Evolutionary conservation across 2,329 filamentous ascomycete species (phyloP).

Genomic region (Calonectria pseudoreteaudii): DNA sequence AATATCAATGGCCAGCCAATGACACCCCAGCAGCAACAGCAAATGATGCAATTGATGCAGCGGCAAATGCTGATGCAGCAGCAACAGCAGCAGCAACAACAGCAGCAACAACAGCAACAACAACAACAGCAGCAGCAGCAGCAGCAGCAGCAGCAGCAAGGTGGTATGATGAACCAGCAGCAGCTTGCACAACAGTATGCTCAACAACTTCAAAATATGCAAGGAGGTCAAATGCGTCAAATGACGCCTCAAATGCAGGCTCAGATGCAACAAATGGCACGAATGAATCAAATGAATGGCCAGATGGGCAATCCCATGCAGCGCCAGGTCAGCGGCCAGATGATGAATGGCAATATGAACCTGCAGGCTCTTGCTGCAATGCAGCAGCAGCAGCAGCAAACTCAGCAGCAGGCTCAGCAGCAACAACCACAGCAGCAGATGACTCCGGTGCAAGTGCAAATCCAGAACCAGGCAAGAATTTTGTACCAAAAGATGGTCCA

Average conservation of each 20-base stretch:
- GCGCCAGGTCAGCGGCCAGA: constrained; percentile 48
- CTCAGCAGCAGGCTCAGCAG: constrained; percentile 47
- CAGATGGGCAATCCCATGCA: constrained; percentile 47
- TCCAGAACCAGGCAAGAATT: constrained; percentile 48
- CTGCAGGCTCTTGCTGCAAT: constrained; percentile 55
- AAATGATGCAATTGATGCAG: constrained; percentile 53
- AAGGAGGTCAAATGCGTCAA: constrained; percentile 48
- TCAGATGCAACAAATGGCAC: constrained; percentile 51
- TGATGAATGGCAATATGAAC: constrained; percentile 55
- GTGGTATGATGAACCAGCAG: constrained; percentile 56
- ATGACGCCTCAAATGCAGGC: constrained; percentile 51
- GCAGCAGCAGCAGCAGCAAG: constrained; percentile 48
- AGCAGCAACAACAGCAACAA: constrained; percentile 50
- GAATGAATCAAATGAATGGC: constrained; percentile 50
- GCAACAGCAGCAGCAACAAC: constrained; percentile 50
- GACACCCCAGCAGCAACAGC: constrained; percentile 52
- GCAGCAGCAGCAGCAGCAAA: constrained; percentile 51
- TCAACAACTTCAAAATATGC: constrained; percentile 57
- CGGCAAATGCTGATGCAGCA: constrained; percentile 54
- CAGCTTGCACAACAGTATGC: constrained; percentile 58
- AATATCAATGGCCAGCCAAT: constrained; percentile 53
- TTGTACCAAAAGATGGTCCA: constrained; percentile 56
- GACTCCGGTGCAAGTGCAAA: constrained; percentile 47
- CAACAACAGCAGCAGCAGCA: constrained; percentile 48
- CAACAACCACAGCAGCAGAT: constrained; percentile 47